Evolutionary conservation across 306 rosid genomes (phyloP).

Genomic region (Vicia villosa): DNA sequence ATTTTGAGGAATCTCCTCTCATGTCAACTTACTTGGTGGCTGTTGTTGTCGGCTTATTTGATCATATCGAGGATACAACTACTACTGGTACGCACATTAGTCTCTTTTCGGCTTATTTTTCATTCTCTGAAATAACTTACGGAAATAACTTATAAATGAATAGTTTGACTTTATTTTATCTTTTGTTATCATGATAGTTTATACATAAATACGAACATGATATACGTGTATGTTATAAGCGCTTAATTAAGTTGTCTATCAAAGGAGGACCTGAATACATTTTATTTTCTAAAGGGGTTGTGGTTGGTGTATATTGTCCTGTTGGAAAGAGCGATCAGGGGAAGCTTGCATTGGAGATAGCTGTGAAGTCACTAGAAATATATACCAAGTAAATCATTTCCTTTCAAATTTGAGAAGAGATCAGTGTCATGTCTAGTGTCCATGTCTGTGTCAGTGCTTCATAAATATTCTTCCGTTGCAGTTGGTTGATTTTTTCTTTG

Average conservation of each 20-base stretch:
- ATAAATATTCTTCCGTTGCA: neutral
- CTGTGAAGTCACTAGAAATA: constrained; percentile 52
- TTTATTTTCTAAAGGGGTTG: constrained; percentile 46
- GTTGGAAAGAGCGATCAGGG: constrained; percentile 58
- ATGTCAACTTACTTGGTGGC: constrained; percentile 80
- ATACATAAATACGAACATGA: neutral
- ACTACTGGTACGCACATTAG: constrained; percentile 43
- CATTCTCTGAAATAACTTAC: neutral
- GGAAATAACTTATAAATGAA: neutral
- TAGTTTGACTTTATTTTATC: neutral
- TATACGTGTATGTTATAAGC: neutral
- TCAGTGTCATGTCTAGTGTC: neutral
- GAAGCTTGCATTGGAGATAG: constrained; percentile 55
- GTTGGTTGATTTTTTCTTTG: neutral
- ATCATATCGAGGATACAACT: constrained; percentile 54
- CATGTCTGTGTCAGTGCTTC: neutral
- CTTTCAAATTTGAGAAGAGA: neutral
- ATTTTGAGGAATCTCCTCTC: constrained; percentile 56
- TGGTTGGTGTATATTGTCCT: constrained; percentile 56
- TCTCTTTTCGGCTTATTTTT: neutral
- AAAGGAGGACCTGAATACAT: neutral
- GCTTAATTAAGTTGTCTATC: neutral
- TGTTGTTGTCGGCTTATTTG: constrained; percentile 59
- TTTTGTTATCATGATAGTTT: too few relatives aligned
- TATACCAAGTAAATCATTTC: constrained; percentile 46